These are phyloP conservation scores for Malassezia yamatoensis DNA, from an alignment of 1,284 basidiomycete genomes.

Conservation along the genomic window DNA sequence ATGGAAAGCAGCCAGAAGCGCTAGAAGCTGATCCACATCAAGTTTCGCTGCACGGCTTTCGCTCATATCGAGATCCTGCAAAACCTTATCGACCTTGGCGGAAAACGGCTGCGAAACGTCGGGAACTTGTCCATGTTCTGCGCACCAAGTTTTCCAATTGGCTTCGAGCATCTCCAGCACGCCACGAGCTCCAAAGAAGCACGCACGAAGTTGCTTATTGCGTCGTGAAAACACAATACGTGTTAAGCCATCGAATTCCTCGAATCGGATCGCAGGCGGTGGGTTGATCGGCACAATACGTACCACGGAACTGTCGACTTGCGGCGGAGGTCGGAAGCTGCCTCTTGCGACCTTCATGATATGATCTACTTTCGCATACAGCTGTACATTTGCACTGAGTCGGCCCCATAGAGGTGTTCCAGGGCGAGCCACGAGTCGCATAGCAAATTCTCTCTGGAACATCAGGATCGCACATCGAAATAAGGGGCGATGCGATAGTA, in stretches of 20 bases:
- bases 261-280: constrained; percentile 86
- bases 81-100: constrained; percentile 62
- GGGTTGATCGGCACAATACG: constrained; percentile 85
- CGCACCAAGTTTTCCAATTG: constrained; percentile 90
- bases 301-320: constrained; percentile 87
- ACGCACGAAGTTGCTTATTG: constrained; percentile 82
- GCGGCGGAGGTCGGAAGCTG: constrained; percentile 90
- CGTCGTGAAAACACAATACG: constrained; percentile 77
- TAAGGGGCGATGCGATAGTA: constrained; percentile 87
- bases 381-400: constrained; percentile 89
- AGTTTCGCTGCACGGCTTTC: constrained; percentile 70
- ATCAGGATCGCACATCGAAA: constrained; percentile 92
- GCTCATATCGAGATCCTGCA: constrained; percentile 59
- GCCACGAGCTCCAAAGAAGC: constrained; percentile 73
- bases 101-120: constrained; percentile 24
- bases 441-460: constrained; percentile 97
- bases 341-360: constrained; percentile 92
- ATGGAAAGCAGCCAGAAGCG: constrained; percentile 67
- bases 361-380: constrained; percentile 88
- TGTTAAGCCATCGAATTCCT: constrained; percentile 91
- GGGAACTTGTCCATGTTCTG: constrained; percentile 54
- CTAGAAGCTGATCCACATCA: constrained; percentile 72
- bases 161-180: constrained; percentile 87
- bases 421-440: constrained; percentile 78
- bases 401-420: constrained; percentile 81